These are phyloP conservation scores for Leccinum barrowsii DNA, from an alignment of 768 basidiomycete species.

Conservation along the genomic window DNA sequence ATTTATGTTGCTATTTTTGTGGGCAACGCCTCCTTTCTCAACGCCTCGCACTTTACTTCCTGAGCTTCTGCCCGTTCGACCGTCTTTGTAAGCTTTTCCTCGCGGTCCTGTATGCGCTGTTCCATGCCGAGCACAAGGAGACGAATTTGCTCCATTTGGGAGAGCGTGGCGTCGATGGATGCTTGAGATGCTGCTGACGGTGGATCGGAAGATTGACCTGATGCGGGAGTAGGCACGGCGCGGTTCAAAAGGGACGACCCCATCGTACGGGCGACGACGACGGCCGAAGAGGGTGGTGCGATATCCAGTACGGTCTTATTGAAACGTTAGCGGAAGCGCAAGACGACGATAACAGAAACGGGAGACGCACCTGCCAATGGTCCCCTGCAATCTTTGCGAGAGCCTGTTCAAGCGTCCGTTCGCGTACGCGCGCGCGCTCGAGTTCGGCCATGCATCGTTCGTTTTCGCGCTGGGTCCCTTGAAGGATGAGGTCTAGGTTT, in stretches of 20 bases:
- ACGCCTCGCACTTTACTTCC: conserved; percentile 48
- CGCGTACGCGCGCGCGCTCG: conserved; percentile 65
- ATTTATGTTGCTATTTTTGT: conserved; percentile 17
- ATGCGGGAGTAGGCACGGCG: conserved; percentile 15
- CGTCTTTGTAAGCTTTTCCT: conserved; percentile 57
- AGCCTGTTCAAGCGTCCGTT: conserved; percentile 74
- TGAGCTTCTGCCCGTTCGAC: conserved; percentile 61
- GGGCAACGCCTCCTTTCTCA: conserved; percentile 39
- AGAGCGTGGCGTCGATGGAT: conserved; percentile 41
- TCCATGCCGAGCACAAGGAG: conserved; percentile 74
- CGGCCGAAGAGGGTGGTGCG: conserved; percentile 27
- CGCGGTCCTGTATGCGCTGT: conserved; percentile 59
- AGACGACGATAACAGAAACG: not conserved
- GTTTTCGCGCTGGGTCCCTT: conserved; percentile 83
- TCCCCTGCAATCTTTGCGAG: conserved; percentile 68
- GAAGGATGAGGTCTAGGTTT: conserved; percentile 69
- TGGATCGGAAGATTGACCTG: conserved; percentile 14
- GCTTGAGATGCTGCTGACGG: conserved; percentile 19
- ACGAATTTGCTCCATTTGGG: conserved; percentile 67
- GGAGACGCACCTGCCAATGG: conserved; percentile 74
- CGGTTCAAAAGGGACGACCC: conserved; percentile 28
- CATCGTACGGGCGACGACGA: conserved; percentile 27
- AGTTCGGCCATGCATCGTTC: conserved; percentile 80
- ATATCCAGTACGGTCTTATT: conserved; percentile 36
- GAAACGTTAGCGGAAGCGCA: not conserved